These are phyloP conservation scores for Hirsutella thompsonii DNA, from an alignment of 2,329 filamentous ascomycete genomes.

Conservation along the genomic window DNA sequence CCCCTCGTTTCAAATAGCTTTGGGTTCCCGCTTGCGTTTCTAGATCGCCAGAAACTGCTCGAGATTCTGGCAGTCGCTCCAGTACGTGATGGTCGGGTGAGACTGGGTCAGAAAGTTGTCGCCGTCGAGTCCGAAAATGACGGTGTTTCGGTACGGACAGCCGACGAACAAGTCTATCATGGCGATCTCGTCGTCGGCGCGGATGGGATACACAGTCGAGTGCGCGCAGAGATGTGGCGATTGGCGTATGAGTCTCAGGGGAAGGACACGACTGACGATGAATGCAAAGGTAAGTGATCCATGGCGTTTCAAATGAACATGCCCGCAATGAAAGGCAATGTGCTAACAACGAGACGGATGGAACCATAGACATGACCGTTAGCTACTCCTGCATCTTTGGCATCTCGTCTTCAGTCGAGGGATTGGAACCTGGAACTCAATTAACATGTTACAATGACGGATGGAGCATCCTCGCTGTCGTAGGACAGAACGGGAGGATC, in stretches of 20 bases:
- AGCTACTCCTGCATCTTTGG: slow-evolving; percentile 22
- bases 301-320: too few species aligned
- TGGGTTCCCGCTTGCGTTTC: slow-evolving; percentile 13
- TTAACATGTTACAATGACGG: not conserved
- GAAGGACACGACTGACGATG: not conserved
- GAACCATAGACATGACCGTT: slow-evolving; percentile 2
- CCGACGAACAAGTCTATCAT: slow-evolving; percentile 6
- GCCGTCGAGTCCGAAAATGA: slow-evolving; percentile 3
- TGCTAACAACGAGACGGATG: too few species aligned
- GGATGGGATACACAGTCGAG: slow-evolving; percentile 25
- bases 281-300: not conserved
- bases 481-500: not conserved
- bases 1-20: not conserved
- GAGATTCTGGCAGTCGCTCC: slow-evolving; percentile 18
- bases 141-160: slow-evolving; percentile 6
- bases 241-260: slow-evolving; percentile 4
- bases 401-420: slow-evolving; percentile 14
- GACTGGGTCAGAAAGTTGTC: not conserved
- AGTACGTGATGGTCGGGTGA: slow-evolving; percentile 11
- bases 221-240: slow-evolving; percentile 15
- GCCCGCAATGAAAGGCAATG: too few species aligned
- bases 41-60: slow-evolving; percentile 20
- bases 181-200: slow-evolving; percentile 23
- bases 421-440: slow-evolving; percentile 4
- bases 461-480: not conserved